Evolutionary conservation across 2,329 filamentous ascomycete species (phyloP).

Genomic region (Aureobasidium uvarum): DNA sequence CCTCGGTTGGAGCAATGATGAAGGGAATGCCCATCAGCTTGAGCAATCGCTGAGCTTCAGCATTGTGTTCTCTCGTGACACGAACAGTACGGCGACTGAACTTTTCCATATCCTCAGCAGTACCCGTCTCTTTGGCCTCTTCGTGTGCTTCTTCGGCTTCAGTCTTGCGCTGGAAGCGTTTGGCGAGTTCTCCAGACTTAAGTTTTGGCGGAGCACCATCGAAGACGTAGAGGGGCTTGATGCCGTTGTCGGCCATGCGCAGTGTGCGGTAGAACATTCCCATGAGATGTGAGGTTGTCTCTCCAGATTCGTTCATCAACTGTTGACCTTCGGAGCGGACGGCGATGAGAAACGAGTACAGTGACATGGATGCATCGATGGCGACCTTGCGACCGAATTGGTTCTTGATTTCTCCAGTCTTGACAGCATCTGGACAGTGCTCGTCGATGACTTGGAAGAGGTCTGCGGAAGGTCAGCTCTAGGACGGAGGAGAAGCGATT

Average conservation of each 20-base stretch:
- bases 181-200: slow-evolving; percentile 94
- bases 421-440: slow-evolving; percentile 88
- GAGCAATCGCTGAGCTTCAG: slow-evolving; percentile 84
- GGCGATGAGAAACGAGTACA: slow-evolving; percentile 97
- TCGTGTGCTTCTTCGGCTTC: slow-evolving; percentile 88
- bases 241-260: slow-evolving; percentile 97
- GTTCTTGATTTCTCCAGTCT: slow-evolving; percentile 97
- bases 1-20: slow-evolving; percentile 93
- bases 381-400: slow-evolving; percentile 98
- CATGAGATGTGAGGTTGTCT: slow-evolving; percentile 98
- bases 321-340: slow-evolving; percentile 96
- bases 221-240: slow-evolving; percentile 98
- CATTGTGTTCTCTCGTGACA: slow-evolving; percentile 95
- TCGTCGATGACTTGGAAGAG: slow-evolving; percentile 51
- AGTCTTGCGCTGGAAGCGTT: slow-evolving; percentile 91
- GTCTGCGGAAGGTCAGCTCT: slow-evolving; percentile 32
- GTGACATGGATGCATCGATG: slow-evolving; percentile 96
- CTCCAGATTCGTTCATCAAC: slow-evolving; percentile 89
- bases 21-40: slow-evolving; percentile 96
- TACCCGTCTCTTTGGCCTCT: slow-evolving; percentile 96
- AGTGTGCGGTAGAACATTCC: slow-evolving; percentile 99
- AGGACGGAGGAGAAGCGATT: too few species aligned
- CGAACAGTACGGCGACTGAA: slow-evolving; percentile 90
- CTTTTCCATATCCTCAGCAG: slow-evolving; percentile 96
- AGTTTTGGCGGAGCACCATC: slow-evolving; percentile 95